Evolutionary conservation across 805 yeast genomes (phyloP).

Genomic region (Tetrapisispora taiwanensis): DNA sequence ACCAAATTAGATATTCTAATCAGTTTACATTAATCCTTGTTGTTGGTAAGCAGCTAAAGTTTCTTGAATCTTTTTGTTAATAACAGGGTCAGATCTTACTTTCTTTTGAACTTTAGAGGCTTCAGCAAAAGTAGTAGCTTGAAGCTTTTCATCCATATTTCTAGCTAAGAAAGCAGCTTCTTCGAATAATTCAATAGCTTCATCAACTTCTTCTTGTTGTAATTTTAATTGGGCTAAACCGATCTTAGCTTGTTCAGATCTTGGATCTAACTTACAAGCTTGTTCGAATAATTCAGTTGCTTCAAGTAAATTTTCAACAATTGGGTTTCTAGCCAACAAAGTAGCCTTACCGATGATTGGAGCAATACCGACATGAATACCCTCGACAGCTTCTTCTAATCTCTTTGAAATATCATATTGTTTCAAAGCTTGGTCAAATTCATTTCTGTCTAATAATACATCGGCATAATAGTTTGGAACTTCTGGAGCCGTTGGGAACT

Average conservation of each 20-base stretch:
- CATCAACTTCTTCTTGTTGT: conserved; percentile 72
- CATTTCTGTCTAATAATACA: conserved; percentile 73
- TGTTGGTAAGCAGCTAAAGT: conserved; percentile 36
- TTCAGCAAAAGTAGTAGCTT: conserved; percentile 84
- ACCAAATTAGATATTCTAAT: neutral
- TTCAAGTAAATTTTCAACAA: conserved; percentile 36
- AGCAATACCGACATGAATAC: conserved; percentile 72
- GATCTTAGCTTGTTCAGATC: conserved; percentile 78
- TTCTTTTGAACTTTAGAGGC: conserved; percentile 85
- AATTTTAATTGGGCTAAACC: conserved; percentile 87
- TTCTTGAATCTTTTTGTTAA: conserved; percentile 54
- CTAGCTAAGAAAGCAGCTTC: conserved; percentile 76
- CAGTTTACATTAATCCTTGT: conserved; percentile 16
- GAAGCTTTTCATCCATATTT: conserved; percentile 75
- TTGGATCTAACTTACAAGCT: conserved; percentile 79
- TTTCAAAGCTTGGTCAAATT: conserved; percentile 57
- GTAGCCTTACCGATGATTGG: conserved; percentile 89
- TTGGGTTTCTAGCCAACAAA: conserved; percentile 45
- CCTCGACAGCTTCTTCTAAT: conserved; percentile 61
- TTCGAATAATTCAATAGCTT: conserved; percentile 74
- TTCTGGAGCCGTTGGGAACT: conserved; percentile 81
- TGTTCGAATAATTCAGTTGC: conserved; percentile 57
- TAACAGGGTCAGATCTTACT: conserved; percentile 58
- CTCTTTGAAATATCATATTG: conserved; percentile 82
- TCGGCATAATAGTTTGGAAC: conserved; percentile 95